Evolutionary conservation across 2,329 filamentous ascomycete genomes (phyloP).

Genomic region (Neopestalotiopsis rosae): DNA sequence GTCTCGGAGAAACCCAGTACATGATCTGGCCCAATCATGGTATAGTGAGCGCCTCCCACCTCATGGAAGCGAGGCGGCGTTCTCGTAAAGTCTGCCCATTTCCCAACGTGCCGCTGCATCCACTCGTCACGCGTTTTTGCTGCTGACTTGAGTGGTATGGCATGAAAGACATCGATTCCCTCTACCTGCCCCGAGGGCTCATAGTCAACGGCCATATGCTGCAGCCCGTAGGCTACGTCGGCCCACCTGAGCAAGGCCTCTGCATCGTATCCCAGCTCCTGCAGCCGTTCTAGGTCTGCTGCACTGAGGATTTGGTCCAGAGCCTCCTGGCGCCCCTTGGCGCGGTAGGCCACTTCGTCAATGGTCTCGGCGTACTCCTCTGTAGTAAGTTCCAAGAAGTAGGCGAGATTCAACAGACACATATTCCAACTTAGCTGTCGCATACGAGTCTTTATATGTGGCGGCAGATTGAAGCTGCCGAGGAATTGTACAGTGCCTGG

Average conservation of each 20-base stretch:
- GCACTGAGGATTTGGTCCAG: too few species aligned
- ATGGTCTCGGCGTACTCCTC: too few species aligned
- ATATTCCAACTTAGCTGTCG: too few species aligned
- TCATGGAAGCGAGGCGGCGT: not conserved
- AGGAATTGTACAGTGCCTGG: too few species aligned
- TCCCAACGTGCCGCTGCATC: not conserved
- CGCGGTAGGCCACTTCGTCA: too few species aligned
- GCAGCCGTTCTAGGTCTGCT: not conserved
- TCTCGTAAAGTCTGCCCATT: not conserved
- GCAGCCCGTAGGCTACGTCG: conserved; percentile 39
- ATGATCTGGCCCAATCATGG: not conserved
- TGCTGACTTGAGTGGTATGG: not conserved
- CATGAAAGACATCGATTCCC: not conserved
- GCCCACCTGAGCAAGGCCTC: conserved; percentile 38
- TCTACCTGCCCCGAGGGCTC: conserved; percentile 40
- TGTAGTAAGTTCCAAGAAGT: too few species aligned
- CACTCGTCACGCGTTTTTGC: not conserved
- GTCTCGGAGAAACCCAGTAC: not conserved
- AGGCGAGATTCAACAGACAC: too few species aligned
- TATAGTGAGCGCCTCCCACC: not conserved
- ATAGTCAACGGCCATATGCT: conserved; percentile 45
- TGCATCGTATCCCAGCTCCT: not conserved
- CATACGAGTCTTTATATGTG: too few species aligned
- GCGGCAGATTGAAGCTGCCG: too few species aligned
- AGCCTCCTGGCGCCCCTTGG: too few species aligned